Percentiles rank a stretch among this genome's conserved stretches.
Evolutionary conservation across 2,329 filamentous ascomycete species (phyloP).

Genomic region (Corynespora cassiicola): DNA sequence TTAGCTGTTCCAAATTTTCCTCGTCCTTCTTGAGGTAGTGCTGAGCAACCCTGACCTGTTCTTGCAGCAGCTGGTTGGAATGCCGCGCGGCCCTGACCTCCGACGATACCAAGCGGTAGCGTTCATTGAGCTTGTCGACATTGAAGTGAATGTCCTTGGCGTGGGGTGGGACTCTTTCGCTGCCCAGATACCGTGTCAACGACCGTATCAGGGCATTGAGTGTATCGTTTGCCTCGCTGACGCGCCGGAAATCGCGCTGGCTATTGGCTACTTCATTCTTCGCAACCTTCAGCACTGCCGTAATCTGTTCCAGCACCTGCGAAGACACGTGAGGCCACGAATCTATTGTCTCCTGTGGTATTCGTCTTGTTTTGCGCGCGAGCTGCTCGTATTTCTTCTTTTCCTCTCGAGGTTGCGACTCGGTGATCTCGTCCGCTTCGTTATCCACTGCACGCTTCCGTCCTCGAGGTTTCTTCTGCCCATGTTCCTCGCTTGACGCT

Average conservation of each 20-base stretch:
- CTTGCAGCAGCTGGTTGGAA: slow-evolving; percentile 65
- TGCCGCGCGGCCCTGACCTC: slow-evolving; percentile 67
- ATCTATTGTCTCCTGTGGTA: slow-evolving; percentile 45
- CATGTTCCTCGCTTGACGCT: background rate
- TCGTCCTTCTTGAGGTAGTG: slow-evolving; percentile 33
- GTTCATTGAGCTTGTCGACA: slow-evolving; percentile 69
- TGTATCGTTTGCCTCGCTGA: slow-evolving; percentile 62
- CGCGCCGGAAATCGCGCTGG: slow-evolving; percentile 53
- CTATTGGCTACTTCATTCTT: slow-evolving; percentile 68
- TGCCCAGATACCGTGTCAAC: slow-evolving; percentile 64
- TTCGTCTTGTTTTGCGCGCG: slow-evolving; percentile 40
- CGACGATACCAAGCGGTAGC: slow-evolving; percentile 55
- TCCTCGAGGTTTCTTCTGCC: slow-evolving; percentile 1
- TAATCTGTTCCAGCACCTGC: slow-evolving; percentile 63
- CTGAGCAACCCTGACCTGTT: slow-evolving; percentile 65
- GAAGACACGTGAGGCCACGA: slow-evolving; percentile 63
- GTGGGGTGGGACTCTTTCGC: slow-evolving; percentile 71
- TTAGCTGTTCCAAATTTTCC: slow-evolving; percentile 33
- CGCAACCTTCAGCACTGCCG: slow-evolving; percentile 63
- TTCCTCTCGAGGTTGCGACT: slow-evolving; percentile 21
- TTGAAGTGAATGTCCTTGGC: slow-evolving; percentile 62
- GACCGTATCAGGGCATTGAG: slow-evolving; percentile 63
- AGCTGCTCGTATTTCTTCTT: slow-evolving; percentile 43
- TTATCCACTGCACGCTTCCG: slow-evolving; percentile 7
- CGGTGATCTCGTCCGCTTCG: slow-evolving; percentile 26